Evolutionary conservation across 2,329 filamentous ascomycete genomes (phyloP).

Genomic region (Aspergillus uvarum): DNA sequence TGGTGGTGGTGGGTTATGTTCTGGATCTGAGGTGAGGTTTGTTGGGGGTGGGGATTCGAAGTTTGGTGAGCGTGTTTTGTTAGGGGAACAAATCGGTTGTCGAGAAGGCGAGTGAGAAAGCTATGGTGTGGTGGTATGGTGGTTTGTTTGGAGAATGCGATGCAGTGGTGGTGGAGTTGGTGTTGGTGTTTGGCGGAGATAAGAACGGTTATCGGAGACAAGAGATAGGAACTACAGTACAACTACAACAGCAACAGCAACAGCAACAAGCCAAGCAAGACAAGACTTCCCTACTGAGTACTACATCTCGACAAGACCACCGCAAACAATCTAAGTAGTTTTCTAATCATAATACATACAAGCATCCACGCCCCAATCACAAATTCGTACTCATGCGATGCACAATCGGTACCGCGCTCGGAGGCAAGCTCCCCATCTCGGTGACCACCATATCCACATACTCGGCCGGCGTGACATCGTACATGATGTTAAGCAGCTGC

Average conservation of each 20-base stretch:
- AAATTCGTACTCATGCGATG: constrained; percentile 57
- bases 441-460: constrained; percentile 88
- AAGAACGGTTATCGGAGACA: not conserved
- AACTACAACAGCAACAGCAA: too few relatives aligned
- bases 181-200: not conserved
- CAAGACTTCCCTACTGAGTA: too few relatives aligned
- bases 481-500: constrained; percentile 73
- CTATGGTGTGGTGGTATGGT: not conserved
- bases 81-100: too few relatives aligned
- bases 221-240: not conserved
- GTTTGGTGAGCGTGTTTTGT: not conserved
- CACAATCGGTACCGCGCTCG: constrained; percentile 77
- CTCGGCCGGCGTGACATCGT: constrained; percentile 85
- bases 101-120: not conserved
- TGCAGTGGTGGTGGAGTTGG: not conserved
- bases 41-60: not conserved
- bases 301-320: not conserved
- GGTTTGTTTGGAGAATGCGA: not conserved
- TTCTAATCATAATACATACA: not conserved
- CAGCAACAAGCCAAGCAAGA: too few relatives aligned
- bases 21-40: not conserved
- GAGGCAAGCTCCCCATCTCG: constrained; percentile 82
- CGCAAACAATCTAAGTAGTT: not conserved
- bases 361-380: constrained; percentile 13
- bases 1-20: constrained; percentile 2